phyloP scores from a whole-genome alignment of 2,329 filamentous ascomycete species.

The Penicillium sumatraense region DNA sequence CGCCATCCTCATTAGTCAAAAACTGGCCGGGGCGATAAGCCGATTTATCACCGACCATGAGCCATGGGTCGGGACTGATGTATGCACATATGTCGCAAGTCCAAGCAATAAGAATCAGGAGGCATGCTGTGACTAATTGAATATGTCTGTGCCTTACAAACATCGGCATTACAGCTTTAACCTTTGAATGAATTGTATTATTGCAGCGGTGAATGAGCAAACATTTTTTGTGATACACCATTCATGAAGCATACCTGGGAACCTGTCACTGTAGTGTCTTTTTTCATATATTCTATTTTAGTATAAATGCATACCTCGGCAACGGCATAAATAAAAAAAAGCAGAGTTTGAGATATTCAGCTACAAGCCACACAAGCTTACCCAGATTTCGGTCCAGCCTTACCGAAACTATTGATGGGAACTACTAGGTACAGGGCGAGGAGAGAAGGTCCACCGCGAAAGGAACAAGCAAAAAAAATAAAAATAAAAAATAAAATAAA shows the following conservation, averaged over 20 bases:
- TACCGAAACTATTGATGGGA: background rate
- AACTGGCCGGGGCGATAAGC: background rate
- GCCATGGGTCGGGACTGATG: background rate
- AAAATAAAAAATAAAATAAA: background rate
- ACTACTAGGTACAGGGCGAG: background rate
- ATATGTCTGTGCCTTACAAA: background rate
- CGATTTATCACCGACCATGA: background rate
- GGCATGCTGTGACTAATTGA: background rate
- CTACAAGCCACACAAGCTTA: background rate
- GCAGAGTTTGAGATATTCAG: background rate
- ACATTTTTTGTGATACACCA: background rate
- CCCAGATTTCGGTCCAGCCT: background rate
- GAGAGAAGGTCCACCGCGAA: background rate
- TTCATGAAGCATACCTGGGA: too few relatives aligned
- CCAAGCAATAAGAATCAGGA: background rate
- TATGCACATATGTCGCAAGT: too few relatives aligned
- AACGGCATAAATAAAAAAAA: background rate
- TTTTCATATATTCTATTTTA: too few relatives aligned
- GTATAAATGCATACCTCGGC: background rate
- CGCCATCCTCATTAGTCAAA: background rate
- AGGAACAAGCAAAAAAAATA: background rate
- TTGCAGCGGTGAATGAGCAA: background rate
- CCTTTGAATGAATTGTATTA: background rate
- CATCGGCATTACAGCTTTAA: background rate
- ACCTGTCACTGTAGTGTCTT: background rate